A percentile compares a stretch with the other conserved stretches of the same genome.
These are phyloP conservation scores for Mucor mucedo DNA, from an alignment of 371 early-diverging fungal species.

Conservation along the genomic window DNA sequence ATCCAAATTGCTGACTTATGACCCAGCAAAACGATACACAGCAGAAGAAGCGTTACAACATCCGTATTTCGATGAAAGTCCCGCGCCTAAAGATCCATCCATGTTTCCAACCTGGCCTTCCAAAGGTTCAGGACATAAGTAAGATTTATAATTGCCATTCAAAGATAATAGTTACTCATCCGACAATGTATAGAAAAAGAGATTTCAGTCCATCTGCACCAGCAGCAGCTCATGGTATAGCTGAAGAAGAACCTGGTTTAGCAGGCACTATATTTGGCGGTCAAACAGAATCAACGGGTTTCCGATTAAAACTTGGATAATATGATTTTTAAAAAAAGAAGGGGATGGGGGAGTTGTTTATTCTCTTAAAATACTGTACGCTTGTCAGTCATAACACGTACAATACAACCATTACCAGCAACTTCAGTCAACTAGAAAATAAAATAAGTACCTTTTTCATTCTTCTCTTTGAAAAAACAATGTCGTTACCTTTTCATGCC, in stretches of 20 bases:
- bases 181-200: constrained; percentile 32
- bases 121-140: constrained; percentile 78
- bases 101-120: constrained; percentile 96
- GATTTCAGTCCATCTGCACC: constrained; percentile 70
- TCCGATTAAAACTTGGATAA: constrained; percentile 55
- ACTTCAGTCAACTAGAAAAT: constrained; percentile 74
- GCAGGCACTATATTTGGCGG: constrained; percentile 60
- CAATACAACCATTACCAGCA: constrained; percentile 86
- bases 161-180: neutral
- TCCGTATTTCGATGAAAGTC: constrained; percentile 89
- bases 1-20: constrained; percentile 80
- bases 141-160: constrained; percentile 12
- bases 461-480: neutral
- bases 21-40: constrained; percentile 87
- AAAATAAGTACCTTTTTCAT: neutral
- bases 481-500: constrained; percentile 88
- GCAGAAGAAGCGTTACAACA: constrained; percentile 85
- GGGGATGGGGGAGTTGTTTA: neutral
- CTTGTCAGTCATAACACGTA: constrained; percentile 89
- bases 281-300: constrained; percentile 63
- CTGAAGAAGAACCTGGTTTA: constrained; percentile 47
- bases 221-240: constrained; percentile 62
- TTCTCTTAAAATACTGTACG: constrained; percentile 62
- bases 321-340: neutral
- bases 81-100: constrained; percentile 89